Conservation (phyloP, 2,329 filamentous ascomycete genomes). For the Pseudogymnoascus sp. region DNA sequence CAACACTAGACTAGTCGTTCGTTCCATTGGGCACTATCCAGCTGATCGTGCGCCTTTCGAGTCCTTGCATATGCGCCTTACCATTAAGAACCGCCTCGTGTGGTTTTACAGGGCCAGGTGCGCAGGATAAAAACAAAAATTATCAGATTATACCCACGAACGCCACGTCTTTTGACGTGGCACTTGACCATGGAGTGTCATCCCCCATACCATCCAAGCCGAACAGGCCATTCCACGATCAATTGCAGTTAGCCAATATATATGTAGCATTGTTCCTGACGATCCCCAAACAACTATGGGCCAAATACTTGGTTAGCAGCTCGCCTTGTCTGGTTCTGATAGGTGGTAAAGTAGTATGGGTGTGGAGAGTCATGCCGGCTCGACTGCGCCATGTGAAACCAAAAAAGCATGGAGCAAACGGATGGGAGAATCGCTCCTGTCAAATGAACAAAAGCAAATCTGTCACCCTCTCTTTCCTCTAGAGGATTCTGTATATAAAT, state of each 20-base stretch:
- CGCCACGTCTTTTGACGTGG: slow-evolving; percentile 2
- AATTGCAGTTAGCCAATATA: not conserved
- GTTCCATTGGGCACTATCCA: not conserved
- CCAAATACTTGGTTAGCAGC: not conserved
- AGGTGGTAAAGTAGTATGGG: not conserved
- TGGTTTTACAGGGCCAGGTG: not conserved
- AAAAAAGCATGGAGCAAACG: not conserved
- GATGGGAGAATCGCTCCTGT: not conserved
- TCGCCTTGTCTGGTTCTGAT: not conserved
- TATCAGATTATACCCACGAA: not conserved
- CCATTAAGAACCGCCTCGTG: not conserved
- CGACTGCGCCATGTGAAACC: not conserved
- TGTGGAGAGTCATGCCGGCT: not conserved
- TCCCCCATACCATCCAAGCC: not conserved
- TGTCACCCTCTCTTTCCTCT: not conserved
- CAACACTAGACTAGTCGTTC: not conserved
- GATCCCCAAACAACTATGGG: not conserved
- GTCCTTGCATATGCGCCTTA: slow-evolving; percentile 1
- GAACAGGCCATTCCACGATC: not conserved
- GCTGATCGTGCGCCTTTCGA: slow-evolving; percentile 2
- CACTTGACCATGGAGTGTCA: slow-evolving; percentile 1
- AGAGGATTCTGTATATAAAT: not conserved
- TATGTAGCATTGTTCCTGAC: slow-evolving; percentile 2
- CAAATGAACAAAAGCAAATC: not conserved
- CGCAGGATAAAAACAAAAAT: not conserved